Evolutionary conservation across 2,329 filamentous ascomycete genomes (phyloP), one percentile per base, ranked within the genome.

Genomic region (Fusarium illudens): DNA sequence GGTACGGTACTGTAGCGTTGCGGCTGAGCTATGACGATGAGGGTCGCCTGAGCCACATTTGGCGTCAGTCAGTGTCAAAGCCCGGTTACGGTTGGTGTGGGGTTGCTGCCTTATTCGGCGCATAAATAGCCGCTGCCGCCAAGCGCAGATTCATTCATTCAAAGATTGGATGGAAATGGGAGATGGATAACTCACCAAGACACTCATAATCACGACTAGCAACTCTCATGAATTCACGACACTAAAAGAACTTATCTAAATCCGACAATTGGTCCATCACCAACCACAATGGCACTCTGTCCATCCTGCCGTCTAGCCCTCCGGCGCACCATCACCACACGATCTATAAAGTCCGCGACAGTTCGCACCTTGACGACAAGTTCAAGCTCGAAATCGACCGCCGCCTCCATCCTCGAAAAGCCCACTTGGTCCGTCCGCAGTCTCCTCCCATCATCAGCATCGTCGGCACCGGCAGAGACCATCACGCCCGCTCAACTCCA

Each of bases 381-480:
- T 19, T 30, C 44, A 42, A 68, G 54, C 55, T 61, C 70, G 17
- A 42, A 42, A 25, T 61, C 68, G 33, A 58, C 59, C 48, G 56
- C 73, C 58, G 42, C 71, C 67, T 76, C 79, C n/a, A 82, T 91
- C 57, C 87, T 95, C 56, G 84, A 87, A 15, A 85, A 86, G 62
- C 93, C 94, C 20, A 90, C 87, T 50, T 97, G 94, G 94, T 97
- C 94, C 46, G 90, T 96, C 69, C 83, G 87, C 32, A 90, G 91
- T 9, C 88, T 97, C 6, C 83, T 96, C 0, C 88, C 90, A 12
- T 36, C 76, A 62, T 64, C 75, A 17, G 34, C 73, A 53, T 48
- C 77, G 55, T 58, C 77, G 57, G 42, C 67, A 33, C 33, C 77
- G 44, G 17, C 72, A 72, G 75, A 83, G 51, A 78, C 78, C 59